Base-by-base conservation (phyloP, 2,329 filamentous ascomycete genomes). In the Colletotrichum sp. region DNA sequence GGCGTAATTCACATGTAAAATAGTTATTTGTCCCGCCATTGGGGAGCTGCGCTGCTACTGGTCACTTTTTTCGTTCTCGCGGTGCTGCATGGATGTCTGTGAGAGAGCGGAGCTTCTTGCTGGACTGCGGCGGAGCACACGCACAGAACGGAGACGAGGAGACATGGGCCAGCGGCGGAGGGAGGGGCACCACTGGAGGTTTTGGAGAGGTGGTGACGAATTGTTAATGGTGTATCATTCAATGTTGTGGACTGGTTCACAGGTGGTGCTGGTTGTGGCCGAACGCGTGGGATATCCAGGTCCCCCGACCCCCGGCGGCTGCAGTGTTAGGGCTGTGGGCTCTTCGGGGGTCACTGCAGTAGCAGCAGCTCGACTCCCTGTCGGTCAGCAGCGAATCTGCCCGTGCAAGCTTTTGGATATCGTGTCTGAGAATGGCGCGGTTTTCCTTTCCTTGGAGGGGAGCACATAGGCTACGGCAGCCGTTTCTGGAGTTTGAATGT, bases 1-100 rank as follows among this genome's bases (percentile, higher is more conserved):
- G 70, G 73, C 63, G 64, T 7, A 73, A 76, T 76, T 73, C 73
- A 52, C 73, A 15, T 73, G 70, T 76, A 76, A 73, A 76, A 73
- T 71, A 68, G 64, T n/a, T 71, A 71, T 73, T 57, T 65, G 73
- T 76, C 73, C 70, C 70, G 70, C 70, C 62, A 59, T 73, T 59
- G 30, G 57, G 68, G 24, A 9, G 66, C 30, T 67, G 65, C 28
- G n/a, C 26, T 36, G 67, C 26, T 32, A 36, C 34, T 62, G 24
- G 26, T 44, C 32, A 4, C 26, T 28, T 18, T 28, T 59, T 59
- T 28, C 52, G 5, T 28, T 24, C 21, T 36, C 5, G 30, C 28
- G 59, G 0, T 34, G 0, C 2, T 21, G 59, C 59, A 32, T 64
- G 32, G 13, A 26, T 32, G 26, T 62, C 28, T 26, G 59, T 30